Evolutionary conservation across 1,284 basidiomycete species (phyloP).

Genomic region (Leccinum pachyderme): DNA sequence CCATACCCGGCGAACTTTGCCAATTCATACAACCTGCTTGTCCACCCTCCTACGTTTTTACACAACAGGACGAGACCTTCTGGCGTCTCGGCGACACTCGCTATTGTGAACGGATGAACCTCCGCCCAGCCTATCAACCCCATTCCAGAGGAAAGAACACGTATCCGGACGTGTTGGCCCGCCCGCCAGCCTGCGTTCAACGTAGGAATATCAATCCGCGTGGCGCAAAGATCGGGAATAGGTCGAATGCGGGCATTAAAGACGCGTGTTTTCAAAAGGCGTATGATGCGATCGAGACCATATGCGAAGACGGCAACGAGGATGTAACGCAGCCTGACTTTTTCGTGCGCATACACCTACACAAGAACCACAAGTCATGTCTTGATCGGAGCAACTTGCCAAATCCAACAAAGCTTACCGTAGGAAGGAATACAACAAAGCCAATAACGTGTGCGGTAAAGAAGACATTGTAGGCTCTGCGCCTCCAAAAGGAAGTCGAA

Average conservation of each 20-base stretch:
- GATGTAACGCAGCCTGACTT: constrained; percentile 46
- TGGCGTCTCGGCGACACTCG: constrained; percentile 42
- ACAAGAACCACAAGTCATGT: not conserved
- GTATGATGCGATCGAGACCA: constrained; percentile 62
- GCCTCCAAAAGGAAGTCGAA: constrained; percentile 51
- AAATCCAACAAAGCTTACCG: constrained; percentile 40
- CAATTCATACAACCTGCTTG: constrained; percentile 53
- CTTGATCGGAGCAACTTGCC: not conserved
- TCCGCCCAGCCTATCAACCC: constrained; percentile 63
- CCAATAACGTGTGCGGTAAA: constrained; percentile 47
- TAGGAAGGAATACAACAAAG: constrained; percentile 46
- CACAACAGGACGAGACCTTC: constrained; percentile 63
- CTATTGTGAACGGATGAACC: constrained; percentile 79
- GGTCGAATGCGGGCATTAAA: constrained; percentile 55
- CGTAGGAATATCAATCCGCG: constrained; percentile 57
- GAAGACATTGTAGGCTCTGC: constrained; percentile 59
- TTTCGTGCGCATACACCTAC: constrained; percentile 49
- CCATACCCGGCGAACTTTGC: constrained; percentile 47
- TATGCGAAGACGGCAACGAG: constrained; percentile 56
- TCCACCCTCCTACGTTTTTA: constrained; percentile 70
- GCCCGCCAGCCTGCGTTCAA: constrained; percentile 79
- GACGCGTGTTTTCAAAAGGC: constrained; percentile 68
- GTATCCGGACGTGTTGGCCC: constrained; percentile 80
- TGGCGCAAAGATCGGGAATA: constrained; percentile 56
- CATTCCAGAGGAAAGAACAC: constrained; percentile 58